A percentile compares a stretch with the other conserved stretches of the same genome.
Evolutionary conservation across 768 basidiomycete genomes (phyloP).

Genomic region (Suillus lakei): DNA sequence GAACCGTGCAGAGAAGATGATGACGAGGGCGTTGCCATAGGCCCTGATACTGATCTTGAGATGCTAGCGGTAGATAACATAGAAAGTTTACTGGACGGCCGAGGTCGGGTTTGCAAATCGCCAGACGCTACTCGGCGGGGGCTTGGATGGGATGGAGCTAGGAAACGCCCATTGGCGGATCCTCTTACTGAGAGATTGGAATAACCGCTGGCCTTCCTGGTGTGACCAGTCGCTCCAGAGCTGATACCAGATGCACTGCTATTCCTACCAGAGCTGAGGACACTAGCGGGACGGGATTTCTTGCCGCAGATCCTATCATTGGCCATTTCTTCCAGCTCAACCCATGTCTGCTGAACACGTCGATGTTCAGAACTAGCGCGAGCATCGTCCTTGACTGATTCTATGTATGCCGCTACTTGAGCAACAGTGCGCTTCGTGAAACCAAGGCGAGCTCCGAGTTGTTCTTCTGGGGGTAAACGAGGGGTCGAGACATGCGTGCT

Average conservation of each 20-base stretch:
- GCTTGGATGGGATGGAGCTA: conserved; percentile 48
- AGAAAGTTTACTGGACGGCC: conserved; percentile 65
- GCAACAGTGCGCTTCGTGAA: conserved; percentile 64
- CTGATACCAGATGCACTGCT: conserved; percentile 52
- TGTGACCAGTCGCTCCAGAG: conserved; percentile 20
- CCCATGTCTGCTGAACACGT: conserved; percentile 81
- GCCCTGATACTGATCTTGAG: conserved; percentile 73
- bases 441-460: conserved; percentile 61
- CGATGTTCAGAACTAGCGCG: conserved; percentile 63
- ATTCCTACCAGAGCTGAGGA: conserved; percentile 64
- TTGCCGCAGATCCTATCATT: conserved; percentile 64
- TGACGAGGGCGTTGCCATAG: conserved; percentile 47
- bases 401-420: conserved; percentile 47
- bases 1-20: conserved; percentile 53
- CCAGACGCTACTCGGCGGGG: conserved; percentile 57
- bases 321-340: conserved; percentile 82
- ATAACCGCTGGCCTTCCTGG: conserved; percentile 33
- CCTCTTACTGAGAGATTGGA: conserved; percentile 34
- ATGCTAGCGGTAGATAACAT: conserved; percentile 45
- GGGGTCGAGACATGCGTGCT: conserved; percentile 51
- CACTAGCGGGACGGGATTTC: conserved; percentile 70
- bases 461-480: conserved; percentile 63
- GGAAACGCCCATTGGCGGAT: conserved; percentile 45
- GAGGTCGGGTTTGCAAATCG: conserved; percentile 46
- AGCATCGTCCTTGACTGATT: conserved; percentile 55